Evolutionary conservation across 2,329 filamentous ascomycete species (phyloP).

Genomic region (Chlorencoelia australis): DNA sequence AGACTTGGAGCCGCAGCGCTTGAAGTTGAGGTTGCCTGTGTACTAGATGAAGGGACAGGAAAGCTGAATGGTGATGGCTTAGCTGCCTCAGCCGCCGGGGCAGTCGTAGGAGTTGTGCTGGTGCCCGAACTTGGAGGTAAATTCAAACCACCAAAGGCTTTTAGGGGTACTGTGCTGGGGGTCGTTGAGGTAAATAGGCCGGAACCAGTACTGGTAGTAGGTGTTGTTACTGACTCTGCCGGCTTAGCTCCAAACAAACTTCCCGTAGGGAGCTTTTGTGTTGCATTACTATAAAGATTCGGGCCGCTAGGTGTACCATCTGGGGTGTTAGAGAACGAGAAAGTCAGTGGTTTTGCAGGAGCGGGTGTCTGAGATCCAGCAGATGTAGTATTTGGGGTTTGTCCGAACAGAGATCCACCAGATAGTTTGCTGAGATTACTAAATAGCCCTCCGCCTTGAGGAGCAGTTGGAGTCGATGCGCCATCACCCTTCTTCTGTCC

Average conservation of each 20-base stretch:
- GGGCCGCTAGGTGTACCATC: conserved; percentile 27
- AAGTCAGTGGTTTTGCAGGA: conserved; percentile 18
- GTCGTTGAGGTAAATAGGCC: conserved; percentile 7
- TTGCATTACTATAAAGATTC: conserved; percentile 21
- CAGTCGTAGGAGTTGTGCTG: conserved; percentile 4
- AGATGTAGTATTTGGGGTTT: conserved; percentile 16
- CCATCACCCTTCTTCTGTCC: conserved; percentile 7
- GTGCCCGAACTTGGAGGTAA: conserved; percentile 11
- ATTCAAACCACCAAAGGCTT: conserved; percentile 14
- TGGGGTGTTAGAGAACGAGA: conserved; percentile 11
- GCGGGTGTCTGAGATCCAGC: conserved; percentile 7
- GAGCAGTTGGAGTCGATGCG: conserved; percentile 5
- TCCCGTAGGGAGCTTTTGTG: conserved; percentile 3
- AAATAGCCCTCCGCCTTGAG: conserved; percentile 6
- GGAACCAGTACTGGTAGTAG: conserved; percentile 9
- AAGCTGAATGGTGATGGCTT: conserved; percentile 8
- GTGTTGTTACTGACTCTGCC: conserved; percentile 1
- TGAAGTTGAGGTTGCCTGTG: conserved; percentile 11
- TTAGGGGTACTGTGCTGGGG: conserved; percentile 10
- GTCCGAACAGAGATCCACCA: conserved; percentile 2
- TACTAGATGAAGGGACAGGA: conserved; percentile 3
- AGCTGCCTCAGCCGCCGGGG: conserved; percentile 1
- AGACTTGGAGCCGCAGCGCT: conserved; percentile 7
- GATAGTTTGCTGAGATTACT: conserved; percentile 4
- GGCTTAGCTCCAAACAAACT: conserved; percentile 6